Evolutionary conservation across 2,329 filamentous ascomycete genomes (phyloP), one percentile per base, ranked within the genome.

Genomic region (Ceratocystis cubensis): DNA sequence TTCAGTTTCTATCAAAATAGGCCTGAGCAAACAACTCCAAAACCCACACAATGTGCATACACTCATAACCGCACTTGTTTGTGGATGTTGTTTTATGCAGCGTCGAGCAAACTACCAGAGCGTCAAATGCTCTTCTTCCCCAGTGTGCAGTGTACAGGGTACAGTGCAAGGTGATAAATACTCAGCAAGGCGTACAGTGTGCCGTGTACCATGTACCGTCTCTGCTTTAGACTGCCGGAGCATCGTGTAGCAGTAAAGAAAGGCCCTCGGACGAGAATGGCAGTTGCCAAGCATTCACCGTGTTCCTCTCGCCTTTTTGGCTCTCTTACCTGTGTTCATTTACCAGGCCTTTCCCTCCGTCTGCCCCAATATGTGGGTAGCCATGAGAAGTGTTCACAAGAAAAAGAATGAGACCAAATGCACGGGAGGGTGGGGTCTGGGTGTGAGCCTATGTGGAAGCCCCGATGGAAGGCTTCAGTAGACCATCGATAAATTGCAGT

Each of bases 231-330:
- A 7, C 17, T 33, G 25, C 53, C 5, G 28, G 22, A 30, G 53
- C 22, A 57, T 20, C 28, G 53, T 57, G 53, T 57, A 57, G 53
- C 53, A 33, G 28, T 30, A 33, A 33, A 57, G 53, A 57, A 57
- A 33, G 53, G 25, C 53, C 53, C 53, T 57, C 53, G 53, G 53
- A 57, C 53, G 53, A 57, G 53, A 57, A 57, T 37, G 25, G 25
- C 53, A 57, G 28, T 33, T 57, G 53, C 53, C 28, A 57, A 33
- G 28, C 28, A 30, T n/a, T 15, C 53, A 33, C 10, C 53, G 28
- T 57, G 25, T n/a, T 57, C 53, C 53, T 57, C 28, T 33, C 53
- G 7, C 53, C 22, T 57, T 33, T 37, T 57, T 33, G 53, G 53
- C 10, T n/a, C 25, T 30, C 17, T 17, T 57, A 8, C 53, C 15